Evolutionary conservation across 2,329 filamentous ascomycete genomes (phyloP), one percentile per base, ranked within the genome.

Genomic region (Escovopsis sp.): DNA sequence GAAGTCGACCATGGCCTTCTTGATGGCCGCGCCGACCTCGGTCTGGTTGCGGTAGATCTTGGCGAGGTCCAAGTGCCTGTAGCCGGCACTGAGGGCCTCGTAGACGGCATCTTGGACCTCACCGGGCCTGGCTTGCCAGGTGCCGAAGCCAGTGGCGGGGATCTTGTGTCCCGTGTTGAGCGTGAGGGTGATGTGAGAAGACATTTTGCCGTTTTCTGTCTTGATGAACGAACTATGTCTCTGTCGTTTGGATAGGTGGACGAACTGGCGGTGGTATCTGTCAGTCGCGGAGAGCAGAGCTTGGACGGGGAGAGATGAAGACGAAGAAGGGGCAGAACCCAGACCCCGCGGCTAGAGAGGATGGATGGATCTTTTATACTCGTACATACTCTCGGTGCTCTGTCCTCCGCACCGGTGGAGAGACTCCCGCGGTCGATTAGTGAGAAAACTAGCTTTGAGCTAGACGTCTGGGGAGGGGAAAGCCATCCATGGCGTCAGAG

Each of bases 111-210:
- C 60, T 39, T 69, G 67, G 40, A 79, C 75, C 56, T 79, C 69
- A 43, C 70, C 71, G 35, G 74, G 73, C 45, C 66, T 61, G 23
- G 76, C 72, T 53, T 80, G 76, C 76, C 76, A 80, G 47, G 76
- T 80, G 48, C 76, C 75, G 40, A 54, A 65, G 42, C 70, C 68
- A 41, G 76, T 56, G 34, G 63, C 63, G 3, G 75, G 71, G 38
- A 81, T 80, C 58, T 74, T 72, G 50, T 71, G 68, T 44, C 79
- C 77, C 36, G 69, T 67, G 60, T 68, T 75, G 48, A 76, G 66
- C 41, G 68, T 71, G 46, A 73, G 68, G 55, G 70, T 61, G 45
- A 53, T 57, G 39, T 61, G 66, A 49, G 61, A 58, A 50, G 72
- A 76, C 72, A 77, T 76, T 43, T 35, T 50, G 42, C 42, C 33